These are phyloP conservation scores for Crithidia bombi DNA, from an alignment of 208 protist genomes.

Conservation along the genomic window DNA sequence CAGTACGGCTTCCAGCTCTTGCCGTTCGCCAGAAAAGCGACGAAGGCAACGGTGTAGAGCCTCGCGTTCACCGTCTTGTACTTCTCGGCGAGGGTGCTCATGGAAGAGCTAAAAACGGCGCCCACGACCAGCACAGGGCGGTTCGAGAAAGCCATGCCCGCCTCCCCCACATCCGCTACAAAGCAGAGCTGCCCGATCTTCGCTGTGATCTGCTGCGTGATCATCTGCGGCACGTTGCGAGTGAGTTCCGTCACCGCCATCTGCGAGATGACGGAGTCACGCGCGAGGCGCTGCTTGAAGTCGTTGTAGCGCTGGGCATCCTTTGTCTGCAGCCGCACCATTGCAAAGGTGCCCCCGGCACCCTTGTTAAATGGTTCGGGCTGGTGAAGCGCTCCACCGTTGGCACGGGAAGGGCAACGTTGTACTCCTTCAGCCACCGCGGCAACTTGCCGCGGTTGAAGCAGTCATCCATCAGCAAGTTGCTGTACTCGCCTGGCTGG, in stretches of 20 bases:
- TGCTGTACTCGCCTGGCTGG: conserved; percentile 19
- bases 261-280: conserved; percentile 42
- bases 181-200: conserved; percentile 59
- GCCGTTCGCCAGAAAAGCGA: conserved; percentile 49
- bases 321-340: conserved; percentile 39
- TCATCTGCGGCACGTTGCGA: conserved; percentile 44
- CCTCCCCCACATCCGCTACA: conserved; percentile 37
- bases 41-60: conserved; percentile 48
- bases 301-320: conserved; percentile 37
- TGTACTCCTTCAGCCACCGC: conserved; percentile 37
- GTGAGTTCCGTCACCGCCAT: conserved; percentile 43
- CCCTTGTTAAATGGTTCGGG: conserved; percentile 17
- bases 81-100: conserved; percentile 21
- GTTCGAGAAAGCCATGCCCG: conserved; percentile 16
- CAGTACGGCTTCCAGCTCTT: conserved; percentile 54
- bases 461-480: conserved; percentile 46
- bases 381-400: conserved; percentile 12
- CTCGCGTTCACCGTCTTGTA: conserved; percentile 20
- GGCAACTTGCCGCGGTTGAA: conserved; percentile 8
- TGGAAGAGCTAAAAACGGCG: conserved; percentile 36
- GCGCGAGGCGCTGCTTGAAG: conserved; percentile 39
- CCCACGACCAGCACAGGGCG: conserved; percentile 48
- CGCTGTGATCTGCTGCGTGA: conserved; percentile 61
- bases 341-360: conserved; percentile 15
- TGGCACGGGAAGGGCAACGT: conserved; percentile 34